A percentile compares a stretch with the other conserved stretches of the same genome.
Conservation (phyloP, 768 basidiomycete species). For the Ephemerocybe angulata region DNA sequence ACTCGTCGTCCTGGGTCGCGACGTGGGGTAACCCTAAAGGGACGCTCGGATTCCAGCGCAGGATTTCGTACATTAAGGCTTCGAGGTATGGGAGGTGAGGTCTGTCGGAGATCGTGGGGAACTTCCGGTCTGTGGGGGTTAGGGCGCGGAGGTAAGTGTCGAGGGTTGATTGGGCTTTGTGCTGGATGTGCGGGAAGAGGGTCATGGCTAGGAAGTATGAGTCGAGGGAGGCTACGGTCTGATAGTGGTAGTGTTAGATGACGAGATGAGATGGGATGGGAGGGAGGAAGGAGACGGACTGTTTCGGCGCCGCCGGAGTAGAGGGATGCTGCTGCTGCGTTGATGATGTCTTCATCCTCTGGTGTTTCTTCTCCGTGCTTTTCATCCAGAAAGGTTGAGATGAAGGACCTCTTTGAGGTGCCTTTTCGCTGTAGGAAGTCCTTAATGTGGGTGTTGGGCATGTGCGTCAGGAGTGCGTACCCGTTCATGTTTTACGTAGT, state of each 20-base stretch:
- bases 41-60: constrained; percentile 18
- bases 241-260: not conserved
- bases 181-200: constrained; percentile 14
- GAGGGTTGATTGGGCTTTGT: constrained; percentile 14
- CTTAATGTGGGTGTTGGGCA: too few relatives aligned
- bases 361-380: constrained; percentile 14
- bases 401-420: constrained; percentile 16
- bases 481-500: constrained; percentile 22
- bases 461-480: not conserved
- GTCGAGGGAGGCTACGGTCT: constrained; percentile 16
- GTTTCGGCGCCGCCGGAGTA: constrained; percentile 19
- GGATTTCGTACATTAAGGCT: constrained; percentile 20
- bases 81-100: constrained; percentile 20
- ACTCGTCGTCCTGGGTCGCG: constrained; percentile 11
- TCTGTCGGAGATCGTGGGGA: constrained; percentile 9
- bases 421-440: too few relatives aligned
- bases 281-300: not conserved
- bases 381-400: constrained; percentile 20
- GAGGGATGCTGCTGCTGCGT: constrained; percentile 27
- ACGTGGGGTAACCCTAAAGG: constrained; percentile 16
- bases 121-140: not conserved
- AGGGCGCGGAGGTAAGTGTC: constrained; percentile 8
- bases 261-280: not conserved
- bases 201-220: constrained; percentile 18
- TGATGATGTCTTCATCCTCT: constrained; percentile 26